Evolutionary conservation across 169 alveolate species (phyloP).

Genomic region (Hepatocystis sp.): DNA sequence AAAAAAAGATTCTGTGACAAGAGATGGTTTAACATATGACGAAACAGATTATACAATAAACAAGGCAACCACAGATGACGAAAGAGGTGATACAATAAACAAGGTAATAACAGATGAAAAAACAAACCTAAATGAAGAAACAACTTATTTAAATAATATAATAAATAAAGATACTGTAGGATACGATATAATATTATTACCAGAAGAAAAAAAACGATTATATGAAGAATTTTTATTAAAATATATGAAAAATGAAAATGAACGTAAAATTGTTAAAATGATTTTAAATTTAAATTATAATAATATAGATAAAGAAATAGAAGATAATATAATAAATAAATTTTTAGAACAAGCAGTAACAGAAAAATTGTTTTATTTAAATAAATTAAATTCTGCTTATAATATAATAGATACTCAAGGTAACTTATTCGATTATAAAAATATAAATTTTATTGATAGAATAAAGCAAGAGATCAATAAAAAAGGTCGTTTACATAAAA

Average conservation of each 20-base stretch:
- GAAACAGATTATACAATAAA: too few relatives aligned
- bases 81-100: too few relatives aligned
- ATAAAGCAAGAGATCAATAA: slow-evolving; percentile 12
- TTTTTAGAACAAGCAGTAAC: slow-evolving; percentile 68
- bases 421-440: slow-evolving; percentile 51
- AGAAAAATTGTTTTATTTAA: slow-evolving; percentile 6
- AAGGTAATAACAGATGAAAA: too few relatives aligned
- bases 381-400: slow-evolving; percentile 1
- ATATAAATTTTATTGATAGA: slow-evolving; percentile 9
- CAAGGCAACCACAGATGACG: too few relatives aligned
- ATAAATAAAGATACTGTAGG: too few relatives aligned
- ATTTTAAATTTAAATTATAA: slow-evolving; percentile 42
- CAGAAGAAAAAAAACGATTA: slow-evolving; percentile 18
- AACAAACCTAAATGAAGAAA: too few relatives aligned
- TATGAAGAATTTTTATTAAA: slow-evolving; percentile 71
- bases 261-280: slow-evolving; percentile 35
- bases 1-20: too few relatives aligned
- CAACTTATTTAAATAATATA: too few relatives aligned
- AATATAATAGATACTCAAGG: slow-evolving; percentile 29
- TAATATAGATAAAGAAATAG: slow-evolving; percentile 41
- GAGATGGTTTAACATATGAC: too few relatives aligned
- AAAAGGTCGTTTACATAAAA: slow-evolving; percentile 8
- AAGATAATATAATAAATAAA: slow-evolving; percentile 39
- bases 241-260: slow-evolving; percentile 52
- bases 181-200: slow-evolving; percentile 2